These are phyloP conservation scores for Fusarium mundagurra DNA, from an alignment of 2,329 filamentous ascomycete species.

Conservation along the genomic window DNA sequence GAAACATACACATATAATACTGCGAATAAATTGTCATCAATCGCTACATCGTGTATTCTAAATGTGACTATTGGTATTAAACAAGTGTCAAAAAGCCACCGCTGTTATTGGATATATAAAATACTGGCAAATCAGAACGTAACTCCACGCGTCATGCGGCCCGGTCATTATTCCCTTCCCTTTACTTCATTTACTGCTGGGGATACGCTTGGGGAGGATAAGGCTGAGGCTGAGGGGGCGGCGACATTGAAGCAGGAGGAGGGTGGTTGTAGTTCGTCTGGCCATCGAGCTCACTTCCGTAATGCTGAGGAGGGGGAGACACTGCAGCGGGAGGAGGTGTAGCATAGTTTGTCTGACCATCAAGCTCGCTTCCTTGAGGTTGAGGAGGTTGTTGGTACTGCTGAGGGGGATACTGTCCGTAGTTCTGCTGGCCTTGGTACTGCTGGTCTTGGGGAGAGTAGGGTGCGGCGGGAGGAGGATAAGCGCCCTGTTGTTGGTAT, in stretches of 20 bases:
- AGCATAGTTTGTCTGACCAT: conserved; percentile 25
- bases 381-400: conserved; percentile 34
- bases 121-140: background rate
- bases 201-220: conserved; percentile 12
- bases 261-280: conserved; percentile 28
- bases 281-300: conserved; percentile 28
- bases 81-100: background rate
- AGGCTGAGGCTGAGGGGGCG: conserved; percentile 34
- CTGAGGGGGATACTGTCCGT: conserved; percentile 37
- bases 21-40: background rate
- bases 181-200: conserved; percentile 1
- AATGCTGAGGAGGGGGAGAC: conserved; percentile 5
- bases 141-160: conserved; percentile 6
- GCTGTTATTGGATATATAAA: conserved; percentile 9
- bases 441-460: conserved; percentile 40
- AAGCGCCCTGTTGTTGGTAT: conserved; percentile 44
- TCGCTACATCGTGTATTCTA: background rate
- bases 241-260: conserved; percentile 19
- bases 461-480: conserved; percentile 34
- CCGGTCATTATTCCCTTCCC: background rate
- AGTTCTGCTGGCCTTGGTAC: conserved; percentile 25
- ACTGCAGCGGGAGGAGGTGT: conserved; percentile 19
- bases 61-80: background rate
- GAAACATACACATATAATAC: no score
- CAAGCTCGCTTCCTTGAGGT: conserved; percentile 25